phyloP scores from a whole-genome alignment of 2,329 filamentous ascomycete genomes.

The Didymella pomorum region DNA sequence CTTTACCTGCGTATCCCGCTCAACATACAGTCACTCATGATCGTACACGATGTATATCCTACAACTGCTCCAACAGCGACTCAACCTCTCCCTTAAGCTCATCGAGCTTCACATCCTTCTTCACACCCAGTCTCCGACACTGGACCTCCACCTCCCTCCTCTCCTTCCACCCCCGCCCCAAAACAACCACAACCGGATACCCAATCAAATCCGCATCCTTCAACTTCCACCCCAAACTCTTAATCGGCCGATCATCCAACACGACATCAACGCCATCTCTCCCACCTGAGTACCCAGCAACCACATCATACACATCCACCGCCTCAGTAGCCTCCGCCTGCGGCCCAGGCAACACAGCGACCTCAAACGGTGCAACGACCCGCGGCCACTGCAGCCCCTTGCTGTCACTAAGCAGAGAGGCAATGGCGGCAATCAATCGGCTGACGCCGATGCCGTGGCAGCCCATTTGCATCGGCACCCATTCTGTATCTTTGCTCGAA shows the following conservation, averaged over 20 bases:
- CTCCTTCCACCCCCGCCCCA: slow-evolving; percentile 63
- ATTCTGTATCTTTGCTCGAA: slow-evolving; percentile 39
- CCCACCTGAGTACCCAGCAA: slow-evolving; percentile 47
- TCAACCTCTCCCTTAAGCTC: slow-evolving; percentile 56
- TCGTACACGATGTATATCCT: not conserved
- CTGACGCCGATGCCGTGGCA: slow-evolving; percentile 96
- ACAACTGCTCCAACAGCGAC: slow-evolving; percentile 33
- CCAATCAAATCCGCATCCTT: slow-evolving; percentile 89
- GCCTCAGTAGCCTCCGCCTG: slow-evolving; percentile 59
- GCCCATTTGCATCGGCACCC: slow-evolving; percentile 82
- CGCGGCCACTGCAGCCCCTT: slow-evolving; percentile 84
- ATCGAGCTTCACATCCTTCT: slow-evolving; percentile 64
- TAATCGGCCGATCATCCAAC: slow-evolving; percentile 56
- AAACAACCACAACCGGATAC: slow-evolving; percentile 81
- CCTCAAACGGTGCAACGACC: slow-evolving; percentile 84
- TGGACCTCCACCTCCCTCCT: slow-evolving; percentile 73
- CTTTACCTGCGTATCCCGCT: not conserved
- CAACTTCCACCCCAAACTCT: slow-evolving; percentile 82
- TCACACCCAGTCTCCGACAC: slow-evolving; percentile 72
- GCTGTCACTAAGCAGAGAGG: slow-evolving; percentile 60
- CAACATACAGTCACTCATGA: not conserved
- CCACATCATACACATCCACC: slow-evolving; percentile 68
- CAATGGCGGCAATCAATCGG: slow-evolving; percentile 85
- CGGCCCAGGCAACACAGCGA: slow-evolving; percentile 67
- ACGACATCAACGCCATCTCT: slow-evolving; percentile 35